phyloP scores from a whole-genome alignment of 2,329 filamentous ascomycete species.

The Stachybotrys echinatus region DNA sequence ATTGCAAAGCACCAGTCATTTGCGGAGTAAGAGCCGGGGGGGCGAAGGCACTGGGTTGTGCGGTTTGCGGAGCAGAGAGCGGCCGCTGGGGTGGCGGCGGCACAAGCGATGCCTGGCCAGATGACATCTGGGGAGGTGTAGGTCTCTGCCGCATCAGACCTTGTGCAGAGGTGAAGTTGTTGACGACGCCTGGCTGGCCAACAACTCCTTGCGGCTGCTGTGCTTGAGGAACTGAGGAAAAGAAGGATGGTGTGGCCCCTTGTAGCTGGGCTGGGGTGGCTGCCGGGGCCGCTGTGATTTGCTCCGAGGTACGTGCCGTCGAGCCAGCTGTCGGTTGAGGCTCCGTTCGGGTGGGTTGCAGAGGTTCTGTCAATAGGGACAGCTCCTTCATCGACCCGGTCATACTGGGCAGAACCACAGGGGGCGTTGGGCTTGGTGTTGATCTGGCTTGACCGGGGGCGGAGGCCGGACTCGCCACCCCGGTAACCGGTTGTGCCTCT shows the following conservation, averaged over 20 bases:
- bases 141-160: constrained; percentile 58
- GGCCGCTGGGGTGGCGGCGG: constrained; percentile 75
- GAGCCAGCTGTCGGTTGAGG: constrained; percentile 20
- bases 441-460: not conserved
- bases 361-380: constrained; percentile 46
- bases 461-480: constrained; percentile 14
- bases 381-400: constrained; percentile 64
- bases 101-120: constrained; percentile 59
- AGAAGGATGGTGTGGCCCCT: constrained; percentile 56
- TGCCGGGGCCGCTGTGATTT: constrained; percentile 24
- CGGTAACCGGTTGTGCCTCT: constrained; percentile 3
- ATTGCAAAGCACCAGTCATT: constrained; percentile 65
- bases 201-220: constrained; percentile 31
- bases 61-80: constrained; percentile 81
- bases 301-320: constrained; percentile 7
- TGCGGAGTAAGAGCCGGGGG: constrained; percentile 76
- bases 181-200: no score
- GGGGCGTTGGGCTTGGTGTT: constrained; percentile 4
- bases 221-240: constrained; percentile 38
- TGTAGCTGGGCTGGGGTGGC: constrained; percentile 38
- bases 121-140: constrained; percentile 57
- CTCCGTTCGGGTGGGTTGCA: constrained; percentile 43
- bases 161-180: constrained; percentile 22
- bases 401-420: constrained; percentile 40
- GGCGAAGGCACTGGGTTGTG: constrained; percentile 66